phyloP scores from a whole-genome alignment of 768 basidiomycete species.

The Tremella fuciformis region DNA sequence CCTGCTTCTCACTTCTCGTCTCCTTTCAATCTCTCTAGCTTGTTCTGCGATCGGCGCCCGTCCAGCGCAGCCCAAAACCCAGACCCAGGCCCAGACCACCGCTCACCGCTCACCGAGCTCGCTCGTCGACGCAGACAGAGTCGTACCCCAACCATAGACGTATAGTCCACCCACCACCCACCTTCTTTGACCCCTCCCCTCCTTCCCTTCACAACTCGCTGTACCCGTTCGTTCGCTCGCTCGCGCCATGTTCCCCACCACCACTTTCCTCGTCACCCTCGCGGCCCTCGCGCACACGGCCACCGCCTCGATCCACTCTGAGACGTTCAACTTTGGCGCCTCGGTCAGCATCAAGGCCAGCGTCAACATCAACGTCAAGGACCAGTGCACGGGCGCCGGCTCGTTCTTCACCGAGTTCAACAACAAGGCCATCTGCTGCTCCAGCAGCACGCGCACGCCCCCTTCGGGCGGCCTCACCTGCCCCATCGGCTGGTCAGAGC shows the following conservation, averaged over 20 bases:
- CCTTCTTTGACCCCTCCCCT: too few relatives aligned
- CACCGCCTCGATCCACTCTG: constrained; percentile 7
- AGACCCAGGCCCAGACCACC: too few relatives aligned
- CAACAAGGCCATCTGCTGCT: constrained; percentile 26
- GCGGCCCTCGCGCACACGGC: constrained; percentile 4
- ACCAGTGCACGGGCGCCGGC: constrained; percentile 28
- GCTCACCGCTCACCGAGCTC: too few relatives aligned
- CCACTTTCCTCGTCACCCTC: constrained; percentile 11
- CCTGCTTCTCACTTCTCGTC: too few relatives aligned
- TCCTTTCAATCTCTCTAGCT: too few relatives aligned
- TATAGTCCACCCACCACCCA: too few relatives aligned
- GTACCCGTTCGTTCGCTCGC: too few relatives aligned
- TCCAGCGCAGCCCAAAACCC: too few relatives aligned
- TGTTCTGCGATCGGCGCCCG: too few relatives aligned
- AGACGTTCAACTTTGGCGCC: constrained; percentile 17
- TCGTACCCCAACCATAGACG: too few relatives aligned
- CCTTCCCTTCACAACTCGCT: too few relatives aligned
- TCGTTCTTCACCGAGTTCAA: constrained; percentile 25
- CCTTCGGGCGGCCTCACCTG: constrained; percentile 13
- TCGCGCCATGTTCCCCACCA: constrained; percentile 6
- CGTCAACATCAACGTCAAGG: constrained; percentile 15
- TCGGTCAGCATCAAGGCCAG: constrained; percentile 6
- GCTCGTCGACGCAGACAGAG: too few relatives aligned
- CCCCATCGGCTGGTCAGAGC: constrained; percentile 17
- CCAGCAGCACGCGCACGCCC: constrained; percentile 20